Percentiles rank a stretch among this genome's conserved stretches.
phyloP scores from a whole-genome alignment of 106 monocot genomes.

The Triglochin maritima region DNA sequence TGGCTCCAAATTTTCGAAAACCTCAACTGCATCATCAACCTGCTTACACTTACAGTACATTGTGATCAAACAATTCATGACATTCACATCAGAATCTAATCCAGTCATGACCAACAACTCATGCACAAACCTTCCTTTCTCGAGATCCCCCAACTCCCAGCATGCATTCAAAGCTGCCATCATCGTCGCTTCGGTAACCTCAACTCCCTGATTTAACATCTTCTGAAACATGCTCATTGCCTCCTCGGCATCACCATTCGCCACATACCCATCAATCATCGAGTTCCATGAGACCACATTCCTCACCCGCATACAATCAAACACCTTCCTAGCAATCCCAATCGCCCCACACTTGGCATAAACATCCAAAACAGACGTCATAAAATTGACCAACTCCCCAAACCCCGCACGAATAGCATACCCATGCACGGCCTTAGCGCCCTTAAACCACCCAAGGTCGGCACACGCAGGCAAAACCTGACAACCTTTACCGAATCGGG shows the following conservation, averaged over 20 bases:
- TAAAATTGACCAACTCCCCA: slow-evolving; percentile 35
- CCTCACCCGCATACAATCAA: slow-evolving; percentile 46
- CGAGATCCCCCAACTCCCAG: slow-evolving; percentile 40
- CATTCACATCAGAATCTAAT: slow-evolving; percentile 31
- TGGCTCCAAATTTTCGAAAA: slow-evolving; percentile 27
- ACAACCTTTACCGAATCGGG: slow-evolving; percentile 64
- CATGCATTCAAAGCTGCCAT: slow-evolving; percentile 39
- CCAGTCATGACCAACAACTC: slow-evolving; percentile 31
- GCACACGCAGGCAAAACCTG: slow-evolving; percentile 49
- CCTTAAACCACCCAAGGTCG: slow-evolving; percentile 17
- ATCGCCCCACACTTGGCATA: slow-evolving; percentile 48
- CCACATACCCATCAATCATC: slow-evolving; percentile 65
- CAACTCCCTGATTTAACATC: slow-evolving; percentile 32
- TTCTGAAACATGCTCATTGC: slow-evolving; percentile 46
- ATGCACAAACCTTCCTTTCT: slow-evolving; percentile 41
- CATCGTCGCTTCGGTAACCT: slow-evolving; percentile 43
- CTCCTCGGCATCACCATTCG: slow-evolving; percentile 42
- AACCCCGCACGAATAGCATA: slow-evolving; percentile 37
- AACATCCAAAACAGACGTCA: slow-evolving; percentile 50
- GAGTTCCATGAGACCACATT: slow-evolving; percentile 78
- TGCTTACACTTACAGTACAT: slow-evolving; percentile 77
- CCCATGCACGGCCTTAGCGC: slow-evolving; percentile 47
- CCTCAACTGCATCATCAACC: slow-evolving; percentile 33
- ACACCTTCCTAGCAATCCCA: slow-evolving; percentile 40
- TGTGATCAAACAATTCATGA: slow-evolving; percentile 61